phyloP scores from a whole-genome alignment of 1,284 basidiomycete genomes.

The Trichosporon inkin region DNA sequence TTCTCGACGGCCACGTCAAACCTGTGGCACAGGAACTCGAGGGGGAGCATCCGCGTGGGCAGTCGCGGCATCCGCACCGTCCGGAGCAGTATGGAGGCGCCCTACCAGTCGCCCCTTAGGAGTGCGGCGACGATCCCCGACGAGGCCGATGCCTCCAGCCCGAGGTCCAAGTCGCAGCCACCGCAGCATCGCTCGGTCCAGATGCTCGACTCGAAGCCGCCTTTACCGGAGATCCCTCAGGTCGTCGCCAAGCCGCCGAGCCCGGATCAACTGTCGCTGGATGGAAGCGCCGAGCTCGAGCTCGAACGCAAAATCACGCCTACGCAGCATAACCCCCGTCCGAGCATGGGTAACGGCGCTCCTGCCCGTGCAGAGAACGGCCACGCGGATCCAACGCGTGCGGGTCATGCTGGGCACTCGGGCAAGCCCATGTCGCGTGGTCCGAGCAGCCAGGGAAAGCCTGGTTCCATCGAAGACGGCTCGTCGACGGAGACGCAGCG shows the following conservation, averaged over 20 bases:
- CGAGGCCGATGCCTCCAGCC: not conserved
- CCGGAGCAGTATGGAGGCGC: not conserved
- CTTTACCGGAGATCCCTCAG: not conserved
- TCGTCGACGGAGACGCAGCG: not conserved
- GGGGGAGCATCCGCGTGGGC: not conserved
- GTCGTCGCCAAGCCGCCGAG: not conserved
- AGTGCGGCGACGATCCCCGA: not conserved
- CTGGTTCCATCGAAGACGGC: not conserved
- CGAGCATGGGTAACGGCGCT: not conserved
- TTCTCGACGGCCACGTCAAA: conserved; percentile 4
- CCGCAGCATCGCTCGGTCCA: not conserved
- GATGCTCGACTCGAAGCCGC: not conserved
- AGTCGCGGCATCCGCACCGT: not conserved
- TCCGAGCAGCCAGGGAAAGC: not conserved
- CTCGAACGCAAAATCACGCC: not conserved
- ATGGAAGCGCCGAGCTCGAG: not conserved
- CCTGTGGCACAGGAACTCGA: conserved; percentile 6
- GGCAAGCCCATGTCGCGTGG: not conserved
- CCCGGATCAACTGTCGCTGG: not conserved
- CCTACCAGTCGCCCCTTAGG: not conserved
- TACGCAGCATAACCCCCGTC: not conserved
- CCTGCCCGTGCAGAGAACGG: not conserved
- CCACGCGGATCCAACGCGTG: not conserved
- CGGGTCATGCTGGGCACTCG: not conserved
- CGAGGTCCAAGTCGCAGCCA: not conserved